phyloP scores from a whole-genome alignment of 441 rosid genomes.

The Pelargonium cotyledonis region DNA sequence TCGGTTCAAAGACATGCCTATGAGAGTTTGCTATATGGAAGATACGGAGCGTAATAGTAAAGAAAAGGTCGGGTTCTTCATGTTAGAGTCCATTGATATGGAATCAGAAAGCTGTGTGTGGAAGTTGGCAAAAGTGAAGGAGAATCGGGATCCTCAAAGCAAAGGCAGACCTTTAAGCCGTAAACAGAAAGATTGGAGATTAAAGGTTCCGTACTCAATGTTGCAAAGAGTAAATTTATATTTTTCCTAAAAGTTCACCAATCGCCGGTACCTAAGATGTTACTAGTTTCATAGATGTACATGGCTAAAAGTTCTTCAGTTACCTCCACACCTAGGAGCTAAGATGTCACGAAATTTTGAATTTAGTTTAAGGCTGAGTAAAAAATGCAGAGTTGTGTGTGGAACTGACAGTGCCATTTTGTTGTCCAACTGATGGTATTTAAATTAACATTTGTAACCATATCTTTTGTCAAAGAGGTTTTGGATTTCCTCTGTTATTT shows the following conservation, averaged over 20 bases:
- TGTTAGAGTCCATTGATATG: conserved; percentile 50
- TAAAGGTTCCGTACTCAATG: conserved; percentile 43
- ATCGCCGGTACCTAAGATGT: background rate
- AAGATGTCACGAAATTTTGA: too few species aligned
- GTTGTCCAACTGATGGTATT: too few species aligned
- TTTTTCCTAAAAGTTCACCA: conserved; percentile 23
- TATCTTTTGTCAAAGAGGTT: too few species aligned
- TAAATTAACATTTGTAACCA: too few species aligned
- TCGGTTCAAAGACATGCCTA: conserved; percentile 67
- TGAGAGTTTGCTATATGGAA: conserved; percentile 58
- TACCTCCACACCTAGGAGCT: too few species aligned
- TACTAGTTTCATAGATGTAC: background rate
- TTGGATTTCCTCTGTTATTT: too few species aligned
- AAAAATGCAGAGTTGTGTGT: too few species aligned
- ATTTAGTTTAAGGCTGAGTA: too few species aligned
- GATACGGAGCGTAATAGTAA: conserved; percentile 29
- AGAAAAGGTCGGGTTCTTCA: conserved; percentile 52
- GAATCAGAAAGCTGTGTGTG: conserved; percentile 63
- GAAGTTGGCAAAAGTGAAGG: conserved; percentile 82
- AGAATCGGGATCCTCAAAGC: conserved; percentile 67
- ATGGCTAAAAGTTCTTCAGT: too few species aligned
- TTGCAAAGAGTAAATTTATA: conserved; percentile 53
- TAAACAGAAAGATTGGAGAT: conserved; percentile 75
- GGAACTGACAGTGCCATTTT: too few species aligned
- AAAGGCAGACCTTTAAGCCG: conserved; percentile 80